phyloP scores from a whole-genome alignment of 805 yeast species.

The Candida succiphila region DNA sequence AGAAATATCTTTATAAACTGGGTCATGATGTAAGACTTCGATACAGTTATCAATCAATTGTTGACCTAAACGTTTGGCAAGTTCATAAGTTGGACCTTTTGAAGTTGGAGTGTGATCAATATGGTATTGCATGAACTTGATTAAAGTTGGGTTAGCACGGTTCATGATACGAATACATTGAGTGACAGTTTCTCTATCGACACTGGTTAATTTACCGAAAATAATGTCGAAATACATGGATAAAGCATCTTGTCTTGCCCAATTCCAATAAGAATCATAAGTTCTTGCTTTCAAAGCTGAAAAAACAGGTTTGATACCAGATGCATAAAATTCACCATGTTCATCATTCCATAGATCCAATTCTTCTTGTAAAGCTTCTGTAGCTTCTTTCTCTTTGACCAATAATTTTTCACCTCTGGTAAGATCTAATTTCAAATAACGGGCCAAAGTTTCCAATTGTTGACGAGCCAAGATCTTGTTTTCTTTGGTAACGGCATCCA shows the following conservation, averaged over 20 bases:
- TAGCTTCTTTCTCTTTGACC: constrained; percentile 77
- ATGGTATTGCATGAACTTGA: constrained; percentile 93
- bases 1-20: constrained; percentile 92
- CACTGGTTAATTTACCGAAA: constrained; percentile 82
- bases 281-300: constrained; percentile 89
- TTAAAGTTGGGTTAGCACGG: constrained; percentile 87
- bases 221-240: constrained; percentile 92
- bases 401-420: constrained; percentile 83
- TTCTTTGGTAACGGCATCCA: constrained; percentile 71
- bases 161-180: constrained; percentile 97
- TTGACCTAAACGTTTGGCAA: constrained; percentile 84
- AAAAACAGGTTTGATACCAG: constrained; percentile 85
- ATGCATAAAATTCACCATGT: constrained; percentile 88
- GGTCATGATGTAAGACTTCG: constrained; percentile 68
- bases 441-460: constrained; percentile 86
- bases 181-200: constrained; percentile 92
- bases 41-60: constrained; percentile 93
- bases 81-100: constrained; percentile 86
- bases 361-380: constrained; percentile 75
- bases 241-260: constrained; percentile 97
- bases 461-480: constrained; percentile 63
- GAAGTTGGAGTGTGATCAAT: constrained; percentile 76
- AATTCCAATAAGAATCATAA: constrained; percentile 98
- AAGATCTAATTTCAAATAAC: constrained; percentile 87
- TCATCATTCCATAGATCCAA: constrained; percentile 85